A percentile compares a stretch with the other conserved stretches of the same genome.
Conservation (phyloP, 208 protist species). For the Trypanosomatidae sp. region DNA sequence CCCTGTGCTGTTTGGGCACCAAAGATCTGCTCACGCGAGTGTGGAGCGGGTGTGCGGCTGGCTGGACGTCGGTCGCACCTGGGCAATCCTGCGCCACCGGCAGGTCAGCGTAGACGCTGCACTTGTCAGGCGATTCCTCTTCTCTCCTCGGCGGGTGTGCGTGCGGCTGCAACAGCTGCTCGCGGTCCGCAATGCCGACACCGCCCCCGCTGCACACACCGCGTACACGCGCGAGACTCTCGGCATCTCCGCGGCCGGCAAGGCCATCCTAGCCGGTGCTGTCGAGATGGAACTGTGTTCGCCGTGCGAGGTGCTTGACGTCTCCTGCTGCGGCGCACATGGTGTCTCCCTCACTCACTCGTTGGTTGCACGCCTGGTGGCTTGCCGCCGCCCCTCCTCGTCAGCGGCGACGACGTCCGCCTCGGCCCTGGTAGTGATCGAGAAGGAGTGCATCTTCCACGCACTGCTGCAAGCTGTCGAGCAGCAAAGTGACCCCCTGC, state of each 20-base stretch:
- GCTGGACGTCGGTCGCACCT: constrained; percentile 25
- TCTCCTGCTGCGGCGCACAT: constrained; percentile 3
- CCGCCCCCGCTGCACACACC: no score
- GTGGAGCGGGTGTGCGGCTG: constrained; percentile 31
- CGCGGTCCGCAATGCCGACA: not conserved
- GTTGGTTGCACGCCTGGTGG: constrained; percentile 12
- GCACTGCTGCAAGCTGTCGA: constrained; percentile 29
- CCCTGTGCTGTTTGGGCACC: constrained; percentile 45
- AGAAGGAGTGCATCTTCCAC: constrained; percentile 75
- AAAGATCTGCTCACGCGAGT: constrained; percentile 27
- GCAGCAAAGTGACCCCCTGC: not conserved
- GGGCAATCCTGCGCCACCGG: not conserved
- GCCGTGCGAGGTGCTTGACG: constrained; percentile 10
- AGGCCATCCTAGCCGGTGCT: constrained; percentile 35
- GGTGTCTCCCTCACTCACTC: constrained; percentile 19
- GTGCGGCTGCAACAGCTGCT: no score
- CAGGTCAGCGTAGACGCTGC: not conserved
- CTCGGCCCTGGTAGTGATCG: constrained; percentile 74
- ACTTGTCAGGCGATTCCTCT: constrained; percentile 2
- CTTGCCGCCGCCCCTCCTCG: constrained; percentile 5
- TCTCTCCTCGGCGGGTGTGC: no score
- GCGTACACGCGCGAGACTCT: constrained; percentile 55
- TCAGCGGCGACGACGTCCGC: no score
- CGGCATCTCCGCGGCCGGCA: constrained; percentile 40
- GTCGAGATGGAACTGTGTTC: constrained; percentile 25